phyloP scores from a whole-genome alignment of 441 rosid species.

The Pelargonium citronellum region DNA sequence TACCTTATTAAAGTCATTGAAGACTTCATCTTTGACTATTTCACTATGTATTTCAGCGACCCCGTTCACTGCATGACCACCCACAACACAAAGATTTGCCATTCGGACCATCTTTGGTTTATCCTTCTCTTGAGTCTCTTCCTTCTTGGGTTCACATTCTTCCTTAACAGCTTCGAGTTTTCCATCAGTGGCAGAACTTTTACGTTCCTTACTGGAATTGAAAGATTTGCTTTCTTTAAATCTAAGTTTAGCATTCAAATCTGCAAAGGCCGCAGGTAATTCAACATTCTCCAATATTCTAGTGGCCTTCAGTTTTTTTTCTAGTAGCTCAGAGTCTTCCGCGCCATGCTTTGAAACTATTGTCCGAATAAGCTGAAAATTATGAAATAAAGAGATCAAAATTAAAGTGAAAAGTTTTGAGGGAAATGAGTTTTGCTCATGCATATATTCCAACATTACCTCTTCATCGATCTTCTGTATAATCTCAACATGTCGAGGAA shows the following conservation, averaged over 20 bases:
- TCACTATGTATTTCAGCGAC: slow-evolving; percentile 95
- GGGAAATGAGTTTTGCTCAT: not conserved
- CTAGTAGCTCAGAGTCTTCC: slow-evolving; percentile 46
- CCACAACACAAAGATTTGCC: slow-evolving; percentile 90
- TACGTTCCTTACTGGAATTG: slow-evolving; percentile 17
- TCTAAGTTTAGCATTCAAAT: slow-evolving; percentile 49
- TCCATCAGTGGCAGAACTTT: slow-evolving; percentile 18
- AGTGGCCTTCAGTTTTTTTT: slow-evolving; percentile 70
- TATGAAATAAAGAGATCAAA: not conserved
- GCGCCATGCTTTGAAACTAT: slow-evolving; percentile 70
- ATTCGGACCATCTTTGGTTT: slow-evolving; percentile 77
- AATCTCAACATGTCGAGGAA: slow-evolving; percentile 86
- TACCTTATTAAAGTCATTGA: slow-evolving; percentile 73
- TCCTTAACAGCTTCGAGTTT: slow-evolving; percentile 20
- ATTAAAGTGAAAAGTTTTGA: not conserved
- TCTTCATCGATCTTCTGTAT: slow-evolving; percentile 89
- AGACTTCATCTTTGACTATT: slow-evolving; percentile 81
- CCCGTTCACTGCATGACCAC: slow-evolving; percentile 92
- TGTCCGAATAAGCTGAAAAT: slow-evolving; percentile 53
- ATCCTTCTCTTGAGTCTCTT: slow-evolving; percentile 24
- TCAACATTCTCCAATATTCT: slow-evolving; percentile 86
- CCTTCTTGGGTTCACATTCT: slow-evolving; percentile 25
- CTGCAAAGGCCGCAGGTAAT: slow-evolving; percentile 61
- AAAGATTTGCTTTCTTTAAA: slow-evolving; percentile 24
- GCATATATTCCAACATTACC: slow-evolving; percentile 40